Conservation (phyloP, 768 basidiomycete species). For the Panus rudis region DNA sequence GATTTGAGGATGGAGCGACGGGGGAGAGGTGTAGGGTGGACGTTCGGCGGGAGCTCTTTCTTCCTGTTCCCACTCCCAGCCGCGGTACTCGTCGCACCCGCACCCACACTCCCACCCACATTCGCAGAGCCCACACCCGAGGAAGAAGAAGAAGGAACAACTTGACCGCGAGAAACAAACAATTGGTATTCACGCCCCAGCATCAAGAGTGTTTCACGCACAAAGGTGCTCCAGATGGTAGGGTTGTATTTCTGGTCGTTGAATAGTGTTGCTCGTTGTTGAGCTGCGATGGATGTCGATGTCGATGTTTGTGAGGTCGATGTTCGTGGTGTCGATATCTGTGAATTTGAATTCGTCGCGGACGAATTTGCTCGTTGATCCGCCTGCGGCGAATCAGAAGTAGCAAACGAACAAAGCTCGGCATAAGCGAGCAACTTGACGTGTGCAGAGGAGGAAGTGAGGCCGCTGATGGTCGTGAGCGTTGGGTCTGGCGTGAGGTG, state of each 20-base stretch:
- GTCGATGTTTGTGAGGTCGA: no score
- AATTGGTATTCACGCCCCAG: conserved; percentile 67
- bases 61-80: conserved; percentile 23
- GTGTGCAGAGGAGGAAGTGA: conserved; percentile 41
- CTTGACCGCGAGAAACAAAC: conserved; percentile 52
- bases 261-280: conserved; percentile 56
- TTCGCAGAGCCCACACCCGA: no score
- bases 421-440: conserved; percentile 63
- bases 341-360: no score
- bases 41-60: conserved; percentile 31
- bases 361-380: no score
- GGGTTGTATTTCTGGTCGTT: conserved; percentile 62
- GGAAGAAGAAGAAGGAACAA: conserved; percentile 9
- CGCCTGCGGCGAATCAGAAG: conserved; percentile 34
- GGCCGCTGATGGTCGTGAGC: conserved; percentile 55
- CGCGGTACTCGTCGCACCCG: conserved; percentile 25
- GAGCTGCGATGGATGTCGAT: no score
- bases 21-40: conserved; percentile 30
- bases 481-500: conserved; percentile 42
- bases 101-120: conserved; percentile 9
- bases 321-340: no score
- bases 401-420: conserved; percentile 49
- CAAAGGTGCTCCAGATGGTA: conserved; percentile 55
- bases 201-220: conserved; percentile 49
- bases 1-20: conserved; percentile 41